Percentiles rank a stretch among this genome's conserved stretches.
These are phyloP conservation scores for Cicer yamashitae DNA, from an alignment of 306 rosid species.

Conservation along the genomic window DNA sequence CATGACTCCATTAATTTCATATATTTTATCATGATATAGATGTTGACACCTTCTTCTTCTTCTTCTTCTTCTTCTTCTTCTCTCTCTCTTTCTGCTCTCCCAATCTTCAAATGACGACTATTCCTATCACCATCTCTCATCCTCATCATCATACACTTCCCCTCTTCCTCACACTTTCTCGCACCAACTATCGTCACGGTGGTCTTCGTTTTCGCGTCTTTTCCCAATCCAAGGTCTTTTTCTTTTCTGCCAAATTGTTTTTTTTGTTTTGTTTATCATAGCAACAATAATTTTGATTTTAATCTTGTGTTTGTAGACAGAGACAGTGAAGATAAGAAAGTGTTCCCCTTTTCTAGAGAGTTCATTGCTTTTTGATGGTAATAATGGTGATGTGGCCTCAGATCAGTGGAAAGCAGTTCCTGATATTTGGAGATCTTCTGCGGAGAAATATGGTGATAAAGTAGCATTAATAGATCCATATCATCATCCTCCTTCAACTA, in stretches of 20 bases:
- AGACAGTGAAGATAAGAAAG: constrained; percentile 63
- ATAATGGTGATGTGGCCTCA: constrained; percentile 47
- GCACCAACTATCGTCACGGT: neutral
- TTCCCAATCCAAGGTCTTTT: neutral
- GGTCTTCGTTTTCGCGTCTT: constrained; percentile 12
- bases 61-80: neutral
- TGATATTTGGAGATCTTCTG: constrained; percentile 90
- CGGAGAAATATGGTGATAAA: constrained; percentile 83
- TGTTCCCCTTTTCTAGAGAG: constrained; percentile 84
- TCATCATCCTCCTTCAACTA: constrained; percentile 80
- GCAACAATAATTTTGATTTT: neutral
- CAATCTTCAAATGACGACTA: neutral
- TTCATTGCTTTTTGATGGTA: constrained; percentile 46
- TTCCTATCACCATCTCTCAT: neutral
- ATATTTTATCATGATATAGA: neutral
- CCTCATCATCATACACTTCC: neutral
- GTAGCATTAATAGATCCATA: constrained; percentile 81
- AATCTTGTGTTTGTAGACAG: constrained; percentile 50
- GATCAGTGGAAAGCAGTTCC: constrained; percentile 92
- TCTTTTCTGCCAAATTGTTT: too few species aligned
- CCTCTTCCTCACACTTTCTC: neutral
- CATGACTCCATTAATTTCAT: too few species aligned
- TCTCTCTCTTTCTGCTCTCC: too few species aligned
- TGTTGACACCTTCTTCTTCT: neutral
- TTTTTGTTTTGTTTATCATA: too few species aligned